A percentile compares a stretch with the other conserved stretches of the same genome.
These are phyloP conservation scores for Mycena alexandri DNA, from an alignment of 768 basidiomycete species.

Conservation along the genomic window DNA sequence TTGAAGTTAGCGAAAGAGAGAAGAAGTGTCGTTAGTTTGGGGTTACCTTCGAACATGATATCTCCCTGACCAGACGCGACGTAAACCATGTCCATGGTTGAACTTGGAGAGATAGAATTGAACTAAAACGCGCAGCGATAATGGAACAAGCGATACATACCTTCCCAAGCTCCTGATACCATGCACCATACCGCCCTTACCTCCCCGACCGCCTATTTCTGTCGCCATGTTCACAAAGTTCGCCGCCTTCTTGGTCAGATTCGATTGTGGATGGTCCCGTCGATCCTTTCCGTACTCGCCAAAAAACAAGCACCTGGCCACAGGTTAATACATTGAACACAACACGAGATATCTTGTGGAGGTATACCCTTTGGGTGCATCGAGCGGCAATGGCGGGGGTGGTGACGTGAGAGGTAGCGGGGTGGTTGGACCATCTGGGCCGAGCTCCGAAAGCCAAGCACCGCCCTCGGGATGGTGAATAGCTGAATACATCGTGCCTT, in stretches of 20 bases:
- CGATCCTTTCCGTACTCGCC: conserved; percentile 45
- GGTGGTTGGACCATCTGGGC: conserved; percentile 37
- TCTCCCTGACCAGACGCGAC: conserved; percentile 44
- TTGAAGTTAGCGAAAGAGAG: neutral
- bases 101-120: conserved; percentile 20
- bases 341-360: too few relatives aligned
- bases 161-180: conserved; percentile 44
- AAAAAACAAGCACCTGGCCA: conserved; percentile 39
- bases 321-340: too few relatives aligned
- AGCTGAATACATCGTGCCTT: conserved; percentile 44
- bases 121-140: neutral
- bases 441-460: conserved; percentile 43
- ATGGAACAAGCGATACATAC: conserved; percentile 9
- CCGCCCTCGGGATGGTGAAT: conserved; percentile 43
- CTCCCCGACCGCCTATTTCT: conserved; percentile 40
- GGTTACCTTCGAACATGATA: conserved; percentile 43
- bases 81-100: conserved; percentile 44
- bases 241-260: conserved; percentile 40
- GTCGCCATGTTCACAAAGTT: conserved; percentile 45
- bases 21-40: neutral
- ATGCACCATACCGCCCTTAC: conserved; percentile 44
- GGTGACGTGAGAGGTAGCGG: conserved; percentile 39
- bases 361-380: conserved; percentile 42
- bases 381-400: conserved; percentile 40
- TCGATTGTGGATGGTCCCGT: conserved; percentile 39